Evolutionary conservation across 2,329 filamentous ascomycete genomes (phyloP).

Genomic region (Dactylellina sp.): DNA sequence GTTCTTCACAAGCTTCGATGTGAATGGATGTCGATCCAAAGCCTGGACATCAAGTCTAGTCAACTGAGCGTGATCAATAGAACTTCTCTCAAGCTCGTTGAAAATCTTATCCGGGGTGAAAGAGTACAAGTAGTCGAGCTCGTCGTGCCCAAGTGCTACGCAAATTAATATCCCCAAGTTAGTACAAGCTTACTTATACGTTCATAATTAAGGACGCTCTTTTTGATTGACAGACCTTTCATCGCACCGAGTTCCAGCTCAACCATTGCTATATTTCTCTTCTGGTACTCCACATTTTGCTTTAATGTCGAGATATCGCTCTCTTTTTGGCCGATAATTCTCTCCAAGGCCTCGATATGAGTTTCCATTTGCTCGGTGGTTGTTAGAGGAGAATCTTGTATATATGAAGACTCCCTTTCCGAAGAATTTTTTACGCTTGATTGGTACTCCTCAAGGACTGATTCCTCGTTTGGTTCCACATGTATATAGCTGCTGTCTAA

Average conservation of each 20-base stretch:
- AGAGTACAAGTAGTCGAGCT: conserved; percentile 19
- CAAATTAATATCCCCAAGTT: background rate
- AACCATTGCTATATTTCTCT: background rate
- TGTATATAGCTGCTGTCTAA: background rate
- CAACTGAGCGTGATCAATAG: background rate
- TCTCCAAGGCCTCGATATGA: background rate
- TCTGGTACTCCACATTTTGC: background rate
- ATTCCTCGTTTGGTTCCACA: background rate
- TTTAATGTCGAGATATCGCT: background rate
- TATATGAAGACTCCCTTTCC: no score
- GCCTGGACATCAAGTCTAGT: conserved; percentile 15
- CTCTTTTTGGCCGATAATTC: background rate
- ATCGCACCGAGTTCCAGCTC: conserved; percentile 23
- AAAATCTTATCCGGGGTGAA: background rate
- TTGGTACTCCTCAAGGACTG: background rate
- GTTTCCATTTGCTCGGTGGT: background rate
- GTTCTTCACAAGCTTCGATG: conserved; percentile 13
- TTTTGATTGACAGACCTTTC: conserved; percentile 27
- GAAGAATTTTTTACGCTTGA: no score
- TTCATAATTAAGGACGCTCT: no score
- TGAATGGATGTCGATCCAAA: conserved; percentile 12
- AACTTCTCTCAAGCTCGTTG: background rate
- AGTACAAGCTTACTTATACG: background rate
- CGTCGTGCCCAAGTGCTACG: conserved; percentile 24
- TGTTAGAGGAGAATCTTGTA: background rate